Evolutionary conservation across 768 basidiomycete species (phyloP).

Genomic region (Lentinula edodes): DNA sequence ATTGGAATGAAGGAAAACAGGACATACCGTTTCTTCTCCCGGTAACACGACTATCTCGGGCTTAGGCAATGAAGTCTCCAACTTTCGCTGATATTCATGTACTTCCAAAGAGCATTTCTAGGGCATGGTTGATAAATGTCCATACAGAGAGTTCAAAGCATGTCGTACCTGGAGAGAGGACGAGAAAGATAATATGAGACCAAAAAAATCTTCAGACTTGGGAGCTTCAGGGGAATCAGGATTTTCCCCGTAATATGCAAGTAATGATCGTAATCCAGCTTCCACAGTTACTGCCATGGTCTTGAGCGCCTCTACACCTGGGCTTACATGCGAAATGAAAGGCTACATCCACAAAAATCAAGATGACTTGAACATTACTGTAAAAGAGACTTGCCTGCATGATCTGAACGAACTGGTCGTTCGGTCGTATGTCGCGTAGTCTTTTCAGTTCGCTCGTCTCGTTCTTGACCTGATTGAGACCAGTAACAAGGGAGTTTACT

Average conservation of each 20-base stretch:
- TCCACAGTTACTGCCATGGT: slow-evolving; percentile 54
- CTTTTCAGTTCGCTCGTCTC: slow-evolving; percentile 47
- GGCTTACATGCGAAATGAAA: slow-evolving; percentile 44
- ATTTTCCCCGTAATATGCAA: slow-evolving; percentile 75
- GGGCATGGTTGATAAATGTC: background rate
- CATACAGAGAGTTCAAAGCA: background rate
- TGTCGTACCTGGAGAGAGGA: slow-evolving; percentile 57
- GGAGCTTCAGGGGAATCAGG: slow-evolving; percentile 55
- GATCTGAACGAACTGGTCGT: slow-evolving; percentile 60
- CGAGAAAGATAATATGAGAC: slow-evolving; percentile 67
- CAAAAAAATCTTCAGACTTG: slow-evolving; percentile 83
- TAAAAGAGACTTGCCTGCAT: slow-evolving; percentile 52
- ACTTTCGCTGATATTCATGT: slow-evolving; percentile 42
- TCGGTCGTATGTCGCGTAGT: slow-evolving; percentile 20
- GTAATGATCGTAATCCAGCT: slow-evolving; percentile 51
- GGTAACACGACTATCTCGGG: slow-evolving; percentile 16
- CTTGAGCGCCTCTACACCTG: slow-evolving; percentile 60
- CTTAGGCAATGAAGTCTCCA: slow-evolving; percentile 18
- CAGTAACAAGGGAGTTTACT: slow-evolving; percentile 50
- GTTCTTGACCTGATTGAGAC: slow-evolving; percentile 47
- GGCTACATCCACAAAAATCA: slow-evolving; percentile 22
- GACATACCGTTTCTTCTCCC: slow-evolving; percentile 20
- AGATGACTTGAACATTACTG: background rate
- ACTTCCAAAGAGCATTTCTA: slow-evolving; percentile 73
- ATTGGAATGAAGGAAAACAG: background rate